Conservation (phyloP, 192 early-diverging fungal genomes). For the Podila verticillata region DNA sequence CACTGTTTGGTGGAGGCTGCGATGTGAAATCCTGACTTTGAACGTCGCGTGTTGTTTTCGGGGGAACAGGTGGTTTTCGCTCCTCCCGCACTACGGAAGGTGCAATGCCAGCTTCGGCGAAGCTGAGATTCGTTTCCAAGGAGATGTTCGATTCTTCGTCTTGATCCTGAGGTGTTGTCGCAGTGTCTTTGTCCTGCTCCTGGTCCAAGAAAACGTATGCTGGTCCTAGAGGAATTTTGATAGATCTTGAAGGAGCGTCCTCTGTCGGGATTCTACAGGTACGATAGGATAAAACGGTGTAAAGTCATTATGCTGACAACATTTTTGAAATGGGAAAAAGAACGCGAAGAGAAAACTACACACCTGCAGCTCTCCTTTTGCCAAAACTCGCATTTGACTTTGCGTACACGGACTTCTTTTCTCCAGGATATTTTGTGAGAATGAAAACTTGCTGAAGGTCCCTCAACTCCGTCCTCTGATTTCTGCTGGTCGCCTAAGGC, state of each 20-base stretch:
- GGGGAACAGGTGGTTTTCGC: background rate
- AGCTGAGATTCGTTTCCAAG: too few species aligned
- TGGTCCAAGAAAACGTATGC: slow-evolving; percentile 36
- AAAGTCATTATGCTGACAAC: background rate
- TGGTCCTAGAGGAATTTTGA: slow-evolving; percentile 31
- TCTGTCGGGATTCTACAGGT: background rate
- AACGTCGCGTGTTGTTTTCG: background rate
- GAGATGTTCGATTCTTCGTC: background rate
- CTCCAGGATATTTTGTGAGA: background rate
- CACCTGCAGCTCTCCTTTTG: slow-evolving; percentile 44
- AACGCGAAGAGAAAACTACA: background rate
- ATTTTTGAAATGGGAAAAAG: background rate
- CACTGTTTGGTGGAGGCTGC: background rate
- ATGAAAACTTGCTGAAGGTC: background rate
- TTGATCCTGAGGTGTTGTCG: background rate
- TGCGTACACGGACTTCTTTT: slow-evolving; percentile 41
- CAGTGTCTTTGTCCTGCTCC: slow-evolving; percentile 13
- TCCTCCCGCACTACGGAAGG: background rate
- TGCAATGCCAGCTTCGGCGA: too few species aligned
- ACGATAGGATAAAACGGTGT: background rate
- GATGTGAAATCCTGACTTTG: background rate
- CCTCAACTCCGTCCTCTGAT: background rate
- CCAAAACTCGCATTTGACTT: slow-evolving; percentile 51
- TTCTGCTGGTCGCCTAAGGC: background rate
- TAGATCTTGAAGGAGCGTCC: slow-evolving; percentile 10